phyloP scores from a whole-genome alignment of 768 basidiomycete genomes.

The Podaxis sp. region DNA sequence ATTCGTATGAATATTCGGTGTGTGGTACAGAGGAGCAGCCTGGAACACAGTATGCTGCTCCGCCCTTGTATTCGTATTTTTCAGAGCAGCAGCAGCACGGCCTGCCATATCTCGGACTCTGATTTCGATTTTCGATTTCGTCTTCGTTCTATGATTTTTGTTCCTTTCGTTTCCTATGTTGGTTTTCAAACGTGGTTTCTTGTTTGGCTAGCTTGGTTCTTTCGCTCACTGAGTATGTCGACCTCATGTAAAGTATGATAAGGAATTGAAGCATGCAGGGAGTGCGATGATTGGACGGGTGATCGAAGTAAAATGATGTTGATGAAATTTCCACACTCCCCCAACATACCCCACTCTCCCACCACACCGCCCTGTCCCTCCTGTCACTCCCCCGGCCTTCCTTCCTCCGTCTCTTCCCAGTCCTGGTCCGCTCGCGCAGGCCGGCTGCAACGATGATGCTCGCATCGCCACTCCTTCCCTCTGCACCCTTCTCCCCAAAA shows the following conservation, averaged over 20 bases:
- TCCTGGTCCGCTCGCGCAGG: conserved; percentile 5
- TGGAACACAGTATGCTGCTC: not conserved
- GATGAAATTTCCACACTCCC: conserved; percentile 8
- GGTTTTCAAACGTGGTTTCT: not conserved
- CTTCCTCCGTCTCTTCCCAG: not conserved
- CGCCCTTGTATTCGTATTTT: conserved; percentile 7
- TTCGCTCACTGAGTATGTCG: not conserved
- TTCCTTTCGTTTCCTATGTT: not conserved
- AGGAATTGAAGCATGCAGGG: not conserved
- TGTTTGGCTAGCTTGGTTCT: not conserved
- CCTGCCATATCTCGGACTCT: not conserved
- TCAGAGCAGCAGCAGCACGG: conserved; percentile 1
- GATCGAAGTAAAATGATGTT: conserved; percentile 14
- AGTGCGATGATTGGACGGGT: not conserved
- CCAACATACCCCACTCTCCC: not conserved
- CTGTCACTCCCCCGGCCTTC: not conserved
- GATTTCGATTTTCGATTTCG: not conserved
- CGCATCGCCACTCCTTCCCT: conserved; percentile 59
- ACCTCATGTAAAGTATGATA: not conserved
- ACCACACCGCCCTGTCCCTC: not conserved
- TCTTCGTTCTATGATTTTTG: not conserved
- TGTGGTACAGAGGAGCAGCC: not conserved
- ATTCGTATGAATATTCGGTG: conserved; percentile 8
- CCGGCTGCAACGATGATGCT: conserved; percentile 49
- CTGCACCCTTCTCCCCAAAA: conserved; percentile 30